These are phyloP conservation scores for Isatis lusitanica DNA, from an alignment of 441 rosid genomes.

Conservation along the genomic window DNA sequence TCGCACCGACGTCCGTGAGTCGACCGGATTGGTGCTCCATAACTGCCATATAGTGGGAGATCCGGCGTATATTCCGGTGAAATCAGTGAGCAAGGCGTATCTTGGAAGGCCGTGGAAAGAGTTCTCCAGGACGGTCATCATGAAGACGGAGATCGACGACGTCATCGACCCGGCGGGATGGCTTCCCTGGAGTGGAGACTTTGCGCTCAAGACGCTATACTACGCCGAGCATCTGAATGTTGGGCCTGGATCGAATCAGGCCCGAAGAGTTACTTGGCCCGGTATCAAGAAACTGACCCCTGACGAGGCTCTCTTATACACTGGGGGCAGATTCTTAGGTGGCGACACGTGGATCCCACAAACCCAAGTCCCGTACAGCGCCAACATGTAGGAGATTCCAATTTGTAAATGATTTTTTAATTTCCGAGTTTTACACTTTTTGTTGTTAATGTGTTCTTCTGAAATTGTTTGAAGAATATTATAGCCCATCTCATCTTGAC, in stretches of 20 bases:
- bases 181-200: constrained; percentile 50
- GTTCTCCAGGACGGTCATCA: constrained; percentile 59
- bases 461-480: neutral
- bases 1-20: constrained; percentile 41
- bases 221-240: constrained; percentile 57
- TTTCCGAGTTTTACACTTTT: neutral
- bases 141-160: constrained; percentile 56
- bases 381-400: constrained; percentile 38
- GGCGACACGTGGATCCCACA: constrained; percentile 55
- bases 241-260: constrained; percentile 60
- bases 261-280: constrained; percentile 56
- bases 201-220: constrained; percentile 51
- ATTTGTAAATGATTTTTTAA: neutral
- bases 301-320: constrained; percentile 34
- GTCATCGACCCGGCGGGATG: constrained; percentile 68
- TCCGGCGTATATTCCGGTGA: constrained; percentile 40
- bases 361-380: constrained; percentile 56
- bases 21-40: constrained; percentile 60
- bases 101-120: constrained; percentile 78
- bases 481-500: neutral
- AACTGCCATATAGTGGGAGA: constrained; percentile 62
- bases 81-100: constrained; percentile 44
- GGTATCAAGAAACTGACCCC: constrained; percentile 46
- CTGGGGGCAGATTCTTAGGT: constrained; percentile 40
- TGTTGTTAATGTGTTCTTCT: neutral